A percentile compares a stretch with the other conserved stretches of the same genome.
These are phyloP conservation scores for Phaeosphaeria sp. DNA, from an alignment of 2,329 filamentous ascomycete species.

Conservation along the genomic window DNA sequence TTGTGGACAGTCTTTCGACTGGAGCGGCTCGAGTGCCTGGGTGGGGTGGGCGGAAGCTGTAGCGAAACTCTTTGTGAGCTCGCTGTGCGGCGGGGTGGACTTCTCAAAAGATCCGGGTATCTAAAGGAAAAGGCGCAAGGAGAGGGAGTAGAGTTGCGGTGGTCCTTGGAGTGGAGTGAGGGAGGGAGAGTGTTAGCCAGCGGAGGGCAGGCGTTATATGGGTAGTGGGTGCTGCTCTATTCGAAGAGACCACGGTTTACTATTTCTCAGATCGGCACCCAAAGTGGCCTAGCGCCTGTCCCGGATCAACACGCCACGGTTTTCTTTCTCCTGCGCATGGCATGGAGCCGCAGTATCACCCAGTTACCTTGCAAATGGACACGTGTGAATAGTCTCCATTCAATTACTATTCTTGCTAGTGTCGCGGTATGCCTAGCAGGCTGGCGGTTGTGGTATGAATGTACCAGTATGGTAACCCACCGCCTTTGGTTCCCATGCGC, in stretches of 20 bases:
- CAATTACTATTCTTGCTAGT: background rate
- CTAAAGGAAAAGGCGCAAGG: constrained; percentile 31
- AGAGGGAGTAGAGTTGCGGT: constrained; percentile 25
- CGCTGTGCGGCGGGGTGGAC: constrained; percentile 29
- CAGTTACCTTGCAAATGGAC: constrained; percentile 38
- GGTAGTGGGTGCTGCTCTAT: constrained; percentile 27
- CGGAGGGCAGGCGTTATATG: constrained; percentile 41
- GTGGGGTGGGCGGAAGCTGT: constrained; percentile 13
- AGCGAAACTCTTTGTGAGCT: constrained; percentile 34
- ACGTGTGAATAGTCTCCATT: constrained; percentile 25
- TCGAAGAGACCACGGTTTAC: constrained; percentile 42
- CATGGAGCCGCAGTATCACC: constrained; percentile 40
- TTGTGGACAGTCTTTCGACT: constrained; percentile 24
- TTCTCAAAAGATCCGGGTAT: constrained; percentile 36
- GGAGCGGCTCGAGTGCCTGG: constrained; percentile 23
- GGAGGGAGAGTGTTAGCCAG: constrained; percentile 24
- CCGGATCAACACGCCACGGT: constrained; percentile 22
- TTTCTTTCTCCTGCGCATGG: constrained; percentile 21
- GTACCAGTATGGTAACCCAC: too few species aligned
- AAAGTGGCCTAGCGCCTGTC: constrained; percentile 22
- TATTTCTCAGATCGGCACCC: constrained; percentile 31
- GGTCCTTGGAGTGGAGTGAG: constrained; percentile 23
- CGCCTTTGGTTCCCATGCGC: too few species aligned
- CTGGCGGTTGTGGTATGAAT: background rate
- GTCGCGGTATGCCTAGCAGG: background rate